Base-by-base conservation (phyloP, 441 rosid species). In the Croton setiger region DNA sequence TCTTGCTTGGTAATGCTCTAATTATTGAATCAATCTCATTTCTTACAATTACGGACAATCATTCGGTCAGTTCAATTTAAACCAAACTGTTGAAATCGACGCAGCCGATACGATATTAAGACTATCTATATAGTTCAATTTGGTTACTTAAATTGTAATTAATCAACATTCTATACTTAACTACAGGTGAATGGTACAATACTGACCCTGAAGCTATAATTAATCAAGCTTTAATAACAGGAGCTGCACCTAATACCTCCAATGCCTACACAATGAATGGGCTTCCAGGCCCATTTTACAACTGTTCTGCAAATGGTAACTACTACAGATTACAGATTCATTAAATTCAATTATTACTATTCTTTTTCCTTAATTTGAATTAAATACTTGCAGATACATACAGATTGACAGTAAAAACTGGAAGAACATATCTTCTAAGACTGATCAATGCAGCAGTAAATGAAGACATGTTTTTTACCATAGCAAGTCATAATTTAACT, bases 201-300 rank as follows among this genome's bases (percentile, higher is more conserved):
- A 75, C 81, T 54, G 98, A 90, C 77, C 75, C 92, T 35, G 88
- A 81, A 72, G 88, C 87, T 31, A 64, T 90, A 4, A 3, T 88
- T 15, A 84, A 73, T 23, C 94, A 89, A 68, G 81, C 96, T 53
- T 80, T 89, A 13, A 87, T 77, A 64, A 86, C 88, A 0, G 94
- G 94, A 67, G 83, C 1, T 7, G 85, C 86, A 11, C 89, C 96
- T 18, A 91, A 89, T 81, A 85, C 81, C 0, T 87, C 96, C 5
- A 83, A 92, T 53, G 94, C 96, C 47, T 86, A 81, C 77, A 87
- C 89, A n/a, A 63, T 92, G 37, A 88, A 90, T 66, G 91, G 90
- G 8, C 76, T 87, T 14, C 90, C 93, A 44, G 93, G 98, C 31
- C 94, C 91, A 44, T 74, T 85, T 12, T 92, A 90, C 60, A 90